phyloP scores from a whole-genome alignment of 2,329 filamentous ascomycete genomes.

The Chrysosporium keratinophilum region DNA sequence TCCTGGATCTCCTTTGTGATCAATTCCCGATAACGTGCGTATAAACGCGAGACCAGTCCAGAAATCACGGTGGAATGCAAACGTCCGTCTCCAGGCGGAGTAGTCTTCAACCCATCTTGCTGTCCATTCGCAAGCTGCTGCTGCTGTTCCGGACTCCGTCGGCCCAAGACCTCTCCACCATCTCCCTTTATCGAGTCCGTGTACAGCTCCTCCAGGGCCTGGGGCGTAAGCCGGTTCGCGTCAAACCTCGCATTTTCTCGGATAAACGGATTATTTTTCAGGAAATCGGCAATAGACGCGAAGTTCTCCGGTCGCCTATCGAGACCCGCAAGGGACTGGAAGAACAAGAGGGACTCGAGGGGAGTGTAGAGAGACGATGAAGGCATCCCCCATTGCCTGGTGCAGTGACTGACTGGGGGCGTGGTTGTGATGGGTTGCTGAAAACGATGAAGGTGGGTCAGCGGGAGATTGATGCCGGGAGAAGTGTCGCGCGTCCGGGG shows the following conservation, averaged over 20 bases:
- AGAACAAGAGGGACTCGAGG: slow-evolving; percentile 76
- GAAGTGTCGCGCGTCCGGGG: not conserved
- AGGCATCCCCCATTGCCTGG: slow-evolving; percentile 46
- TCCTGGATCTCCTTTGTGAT: slow-evolving; percentile 60
- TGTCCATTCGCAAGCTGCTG: slow-evolving; percentile 23
- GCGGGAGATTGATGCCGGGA: not conserved
- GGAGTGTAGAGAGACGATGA: slow-evolving; percentile 60
- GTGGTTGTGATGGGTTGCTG: not conserved
- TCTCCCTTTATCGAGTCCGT: slow-evolving; percentile 66
- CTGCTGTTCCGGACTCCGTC: slow-evolving; percentile 24
- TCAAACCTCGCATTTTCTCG: slow-evolving; percentile 62
- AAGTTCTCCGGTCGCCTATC: slow-evolving; percentile 59
- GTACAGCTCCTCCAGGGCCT: slow-evolving; percentile 70
- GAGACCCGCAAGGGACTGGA: slow-evolving; percentile 63
- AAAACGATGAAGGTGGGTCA: not conserved
- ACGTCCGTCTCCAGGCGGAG: slow-evolving; percentile 55
- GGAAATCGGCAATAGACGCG: slow-evolving; percentile 58
- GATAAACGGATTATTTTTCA: slow-evolving; percentile 64
- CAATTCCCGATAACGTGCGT: slow-evolving; percentile 60
- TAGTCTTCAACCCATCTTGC: slow-evolving; percentile 47
- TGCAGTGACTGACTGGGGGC: slow-evolving; percentile 29
- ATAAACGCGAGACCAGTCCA: slow-evolving; percentile 60
- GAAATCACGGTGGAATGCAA: slow-evolving; percentile 60
- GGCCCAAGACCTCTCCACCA: slow-evolving; percentile 14
- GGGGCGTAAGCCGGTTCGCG: slow-evolving; percentile 60